phyloP scores from a whole-genome alignment of 805 yeast genomes.

The Nakazawaea ambrosiae region DNA sequence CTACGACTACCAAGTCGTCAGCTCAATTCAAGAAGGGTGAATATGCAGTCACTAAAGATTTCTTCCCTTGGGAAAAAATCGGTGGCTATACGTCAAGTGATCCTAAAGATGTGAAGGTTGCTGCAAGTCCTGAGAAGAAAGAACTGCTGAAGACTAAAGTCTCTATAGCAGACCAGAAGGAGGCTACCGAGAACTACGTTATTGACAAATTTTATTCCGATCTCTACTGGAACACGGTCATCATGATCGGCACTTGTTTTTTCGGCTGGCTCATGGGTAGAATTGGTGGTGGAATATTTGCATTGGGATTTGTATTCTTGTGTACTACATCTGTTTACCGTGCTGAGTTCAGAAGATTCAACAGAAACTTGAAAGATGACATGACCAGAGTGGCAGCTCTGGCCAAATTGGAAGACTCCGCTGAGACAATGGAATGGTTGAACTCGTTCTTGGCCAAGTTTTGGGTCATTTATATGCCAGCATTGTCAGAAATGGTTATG shows the following conservation, averaged over 20 bases:
- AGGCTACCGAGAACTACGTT: slow-evolving; percentile 49
- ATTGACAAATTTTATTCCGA: slow-evolving; percentile 66
- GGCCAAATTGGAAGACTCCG: slow-evolving; percentile 53
- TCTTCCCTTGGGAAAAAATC: slow-evolving; percentile 29
- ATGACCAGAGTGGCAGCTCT: slow-evolving; percentile 58
- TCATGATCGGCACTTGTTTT: slow-evolving; percentile 65
- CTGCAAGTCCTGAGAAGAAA: slow-evolving; percentile 14
- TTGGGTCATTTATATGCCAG: slow-evolving; percentile 89
- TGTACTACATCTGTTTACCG: slow-evolving; percentile 62
- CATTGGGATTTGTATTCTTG: slow-evolving; percentile 51
- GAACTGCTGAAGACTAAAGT: not conserved
- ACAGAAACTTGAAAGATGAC: slow-evolving; percentile 69
- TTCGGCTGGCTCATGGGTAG: slow-evolving; percentile 65
- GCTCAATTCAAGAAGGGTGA: slow-evolving; percentile 5
- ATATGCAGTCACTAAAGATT: slow-evolving; percentile 14
- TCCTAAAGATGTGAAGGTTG: slow-evolving; percentile 11
- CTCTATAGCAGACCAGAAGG: slow-evolving; percentile 17
- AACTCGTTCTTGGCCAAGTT: slow-evolving; percentile 71
- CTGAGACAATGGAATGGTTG: slow-evolving; percentile 78
- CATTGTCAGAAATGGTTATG: slow-evolving; percentile 67
- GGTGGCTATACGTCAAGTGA: slow-evolving; percentile 23
- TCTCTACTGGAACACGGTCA: slow-evolving; percentile 61
- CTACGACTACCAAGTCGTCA: slow-evolving; percentile 4
- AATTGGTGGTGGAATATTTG: slow-evolving; percentile 57
- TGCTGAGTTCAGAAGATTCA: slow-evolving; percentile 68